These are phyloP conservation scores for Naegleria lovaniensis DNA, from an alignment of 208 protist species.

Conservation along the genomic window DNA sequence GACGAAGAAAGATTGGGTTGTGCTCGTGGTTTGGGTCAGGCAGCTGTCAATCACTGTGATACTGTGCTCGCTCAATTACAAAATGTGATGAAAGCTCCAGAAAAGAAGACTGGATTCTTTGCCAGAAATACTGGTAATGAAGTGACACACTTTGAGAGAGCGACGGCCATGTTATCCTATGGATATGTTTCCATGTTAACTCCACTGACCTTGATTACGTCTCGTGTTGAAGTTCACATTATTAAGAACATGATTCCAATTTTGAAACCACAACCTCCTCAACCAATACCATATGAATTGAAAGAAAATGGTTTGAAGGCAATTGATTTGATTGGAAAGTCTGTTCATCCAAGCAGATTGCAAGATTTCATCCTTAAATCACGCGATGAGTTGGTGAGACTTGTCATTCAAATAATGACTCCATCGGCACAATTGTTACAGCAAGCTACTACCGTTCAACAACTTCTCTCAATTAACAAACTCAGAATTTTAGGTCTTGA, in stretches of 20 bases:
- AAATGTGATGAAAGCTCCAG: background rate
- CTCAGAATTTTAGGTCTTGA: background rate
- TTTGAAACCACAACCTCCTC: background rate
- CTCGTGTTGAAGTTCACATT: conserved; percentile 19
- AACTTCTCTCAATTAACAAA: background rate
- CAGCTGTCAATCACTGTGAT: background rate
- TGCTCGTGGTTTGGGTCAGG: conserved; percentile 12
- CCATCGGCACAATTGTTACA: background rate
- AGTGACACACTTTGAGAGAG: background rate
- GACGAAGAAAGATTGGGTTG: conserved; percentile 19
- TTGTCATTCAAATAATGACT: background rate
- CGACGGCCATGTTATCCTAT: background rate
- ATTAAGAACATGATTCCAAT: background rate
- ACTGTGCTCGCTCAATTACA: background rate
- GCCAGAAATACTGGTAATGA: background rate
- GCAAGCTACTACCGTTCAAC: background rate
- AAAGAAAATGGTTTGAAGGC: background rate
- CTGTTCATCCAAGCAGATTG: background rate
- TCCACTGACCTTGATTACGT: background rate
- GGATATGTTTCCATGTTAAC: conserved; percentile 10
- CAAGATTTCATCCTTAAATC: background rate
- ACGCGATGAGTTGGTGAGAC: background rate
- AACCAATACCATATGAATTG: background rate
- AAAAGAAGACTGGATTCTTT: background rate
- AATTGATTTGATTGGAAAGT: conserved; percentile 25